Evolutionary conservation across 257 asterid genomes (phyloP), one percentile per base, ranked within the genome.

Genomic region (Mentha longifolia): DNA sequence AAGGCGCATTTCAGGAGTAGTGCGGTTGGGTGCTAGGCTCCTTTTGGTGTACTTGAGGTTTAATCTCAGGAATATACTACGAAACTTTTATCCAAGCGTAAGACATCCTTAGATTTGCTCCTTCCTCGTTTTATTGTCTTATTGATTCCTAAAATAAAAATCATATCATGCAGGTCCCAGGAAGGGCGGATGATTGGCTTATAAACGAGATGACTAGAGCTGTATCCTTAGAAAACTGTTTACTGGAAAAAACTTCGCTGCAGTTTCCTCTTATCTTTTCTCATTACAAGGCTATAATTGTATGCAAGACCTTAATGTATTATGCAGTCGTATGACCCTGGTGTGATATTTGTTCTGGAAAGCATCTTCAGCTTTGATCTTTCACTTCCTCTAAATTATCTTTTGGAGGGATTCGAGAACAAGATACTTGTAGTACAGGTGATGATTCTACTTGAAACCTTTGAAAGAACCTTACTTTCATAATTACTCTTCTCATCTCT

Each of bases 331-430:
- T 39, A 88, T 63, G 98, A 92, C 74, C 98, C 98, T 19, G 97
- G 95, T 43, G 98, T 76, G 74, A 58, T 82, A 20, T 87, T 73
- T 64, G 89, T 92, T 39, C 11, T 92, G 77, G 97, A 92, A 79
- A 85, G 93, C 84, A 84, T 92, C 65, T 92, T 92, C 88, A 83
- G 85, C 84, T 82, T 92, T 49, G 96, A 92, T 79, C 96, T 92
- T 31, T 92, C 97, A 62, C 77, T 88, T 75, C 96, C 97, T 64
- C 86, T 92, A 28, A 90, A 92, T 84, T 85, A 79, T 81, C 96
- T 92, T 64, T 61, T 92, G 78, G 84, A 82, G 77, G 93, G 81
- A 74, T 83, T 84, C 58, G 90, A 82, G 83, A 73, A 80, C 61
- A 86, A 72, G 76, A 74, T 79, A 69, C 92, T 92, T 50, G 83